Evolutionary conservation across 495 filamentous ascomycete genomes (phyloP), one percentile per base, ranked within the genome.

Genomic region (Talaromyces trachyspermus): DNA sequence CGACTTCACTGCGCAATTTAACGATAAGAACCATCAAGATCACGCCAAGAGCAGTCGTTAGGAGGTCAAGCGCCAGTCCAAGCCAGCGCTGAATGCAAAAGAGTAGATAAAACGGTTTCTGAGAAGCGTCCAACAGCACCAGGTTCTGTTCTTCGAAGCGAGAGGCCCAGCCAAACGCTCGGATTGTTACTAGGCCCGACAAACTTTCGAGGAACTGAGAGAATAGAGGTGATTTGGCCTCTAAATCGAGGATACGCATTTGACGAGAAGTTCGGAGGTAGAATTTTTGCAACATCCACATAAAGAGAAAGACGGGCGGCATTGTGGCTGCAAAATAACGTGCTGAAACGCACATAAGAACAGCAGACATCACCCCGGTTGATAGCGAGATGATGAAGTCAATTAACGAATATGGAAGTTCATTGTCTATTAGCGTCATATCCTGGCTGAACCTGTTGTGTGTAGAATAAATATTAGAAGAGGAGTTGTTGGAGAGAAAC

Each of bases 1-100:
- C 68, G 7, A 74, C 44, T 14, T 60, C 57, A 10, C 68, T 68
- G 54, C 69, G 61, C 5, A 78, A 56, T 3, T 54, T 50, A 0
- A 74, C 67, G 2, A 75, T 68, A 0, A 79, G 55, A 9, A 68
- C 51, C 25, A 73, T 69, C 27, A 79, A 52, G 25, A 78, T 48
- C 7, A 75, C 61, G 0, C 74, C 75, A 17, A 88, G 73, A 23
- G 75, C 65, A 2, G 79, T 71, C 48, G 74, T 66, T 1, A 86
- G 63, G 1, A 84, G 46, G 10, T 79, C 61, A 69, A 88, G 76
- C 9, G 82, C 71, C 59, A 83, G 72, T 11, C 68, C 72, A 54
- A 90, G 70, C 83, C 86, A 89, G 25, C 82, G 70, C 77, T 86
- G 66, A 72, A 85, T 36, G 75, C 65, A 79, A 72, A 81, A 49